Evolutionary conservation across 805 yeast genomes (phyloP).

Genomic region (Monosporozyma solicola): DNA sequence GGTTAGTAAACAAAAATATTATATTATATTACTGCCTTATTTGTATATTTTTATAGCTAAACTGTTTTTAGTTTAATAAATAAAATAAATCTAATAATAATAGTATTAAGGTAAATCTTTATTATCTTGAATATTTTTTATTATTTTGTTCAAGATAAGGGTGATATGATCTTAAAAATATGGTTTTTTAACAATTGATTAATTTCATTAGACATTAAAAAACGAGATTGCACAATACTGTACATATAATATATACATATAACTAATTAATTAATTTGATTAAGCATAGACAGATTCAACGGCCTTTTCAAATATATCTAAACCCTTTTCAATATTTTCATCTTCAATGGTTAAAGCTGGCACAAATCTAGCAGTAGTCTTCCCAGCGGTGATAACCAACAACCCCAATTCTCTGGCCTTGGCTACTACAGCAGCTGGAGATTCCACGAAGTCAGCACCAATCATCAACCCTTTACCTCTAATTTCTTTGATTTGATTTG

Average conservation of each 20-base stretch:
- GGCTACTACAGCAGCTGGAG: constrained; percentile 53
- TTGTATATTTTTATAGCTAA: constrained; percentile 1
- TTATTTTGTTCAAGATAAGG: no score
- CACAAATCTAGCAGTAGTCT: constrained; percentile 80
- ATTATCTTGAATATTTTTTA: no score
- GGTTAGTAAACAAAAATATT: background rate
- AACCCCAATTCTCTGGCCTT: constrained; percentile 74
- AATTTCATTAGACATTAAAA: background rate
- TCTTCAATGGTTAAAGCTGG: constrained; percentile 84
- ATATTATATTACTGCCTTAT: background rate
- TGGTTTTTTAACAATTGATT: no score
- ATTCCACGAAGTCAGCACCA: constrained; percentile 67
- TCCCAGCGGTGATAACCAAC: constrained; percentile 84
- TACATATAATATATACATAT: background rate
- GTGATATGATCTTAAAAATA: no score
- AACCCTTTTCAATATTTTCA: constrained; percentile 59
- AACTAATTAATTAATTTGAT: background rate
- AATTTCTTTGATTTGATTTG: constrained; percentile 53
- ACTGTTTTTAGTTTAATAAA: constrained; percentile 1
- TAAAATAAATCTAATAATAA: constrained; percentile 1
- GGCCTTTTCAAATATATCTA: constrained; percentile 50
- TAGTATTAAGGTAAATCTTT: background rate
- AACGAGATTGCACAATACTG: background rate
- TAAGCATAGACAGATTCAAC: constrained; percentile 17
- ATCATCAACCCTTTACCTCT: constrained; percentile 86